Evolutionary conservation across 2,329 filamentous ascomycete species (phyloP), one percentile per base, ranked within the genome.

Genomic region (Karstenula rhodostoma): DNA sequence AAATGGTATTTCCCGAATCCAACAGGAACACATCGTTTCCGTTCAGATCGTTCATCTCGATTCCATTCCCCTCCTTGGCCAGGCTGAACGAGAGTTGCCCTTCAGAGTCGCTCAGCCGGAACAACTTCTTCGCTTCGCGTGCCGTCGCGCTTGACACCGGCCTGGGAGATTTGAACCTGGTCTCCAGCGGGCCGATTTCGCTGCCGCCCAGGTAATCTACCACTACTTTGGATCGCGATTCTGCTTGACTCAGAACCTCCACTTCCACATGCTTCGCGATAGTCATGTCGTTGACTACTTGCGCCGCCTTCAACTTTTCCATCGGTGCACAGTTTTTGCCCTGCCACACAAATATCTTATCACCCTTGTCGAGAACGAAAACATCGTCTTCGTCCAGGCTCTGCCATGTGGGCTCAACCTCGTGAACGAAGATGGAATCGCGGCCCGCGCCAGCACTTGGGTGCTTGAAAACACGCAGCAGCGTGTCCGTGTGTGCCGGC

Each of bases 271-370:
- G 85, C 70, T 90, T 90, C 13, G 86, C 87, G 8, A 86, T 76
- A 0, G 85, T 89, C 82, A 88, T 82, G 61, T 89, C 86, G 67
- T 89, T 84, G 4, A 90, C 88, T 2, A 90, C 86, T 72, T 89
- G 87, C 0, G 88, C 88, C 0, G 87, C 87, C 77, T 88, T 89
- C 47, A 85, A 85, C 78, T 89, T 90, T 70, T 91, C 89, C 86
- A 90, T 89, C 0, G 88, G 88, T 49, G 85, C 87, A 71, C 87
- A 89, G 44, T 81, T 82, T 67, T 82, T 83, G 53, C 89, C 89
- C 77, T 90, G 89, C 89, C 89, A 91, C 4, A 90, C 86, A 82
- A 86, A 90, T 65, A 90, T 88, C 78, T 90, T 89, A 52, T 85
- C 80, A 25, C 84, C 84, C 55, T 81, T 82, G 66, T 90, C 88